A percentile compares a stretch with the other conserved stretches of the same genome.
phyloP scores from a whole-genome alignment of 2,329 filamentous ascomycete species.

The Cyphellophora attinorum region DNA sequence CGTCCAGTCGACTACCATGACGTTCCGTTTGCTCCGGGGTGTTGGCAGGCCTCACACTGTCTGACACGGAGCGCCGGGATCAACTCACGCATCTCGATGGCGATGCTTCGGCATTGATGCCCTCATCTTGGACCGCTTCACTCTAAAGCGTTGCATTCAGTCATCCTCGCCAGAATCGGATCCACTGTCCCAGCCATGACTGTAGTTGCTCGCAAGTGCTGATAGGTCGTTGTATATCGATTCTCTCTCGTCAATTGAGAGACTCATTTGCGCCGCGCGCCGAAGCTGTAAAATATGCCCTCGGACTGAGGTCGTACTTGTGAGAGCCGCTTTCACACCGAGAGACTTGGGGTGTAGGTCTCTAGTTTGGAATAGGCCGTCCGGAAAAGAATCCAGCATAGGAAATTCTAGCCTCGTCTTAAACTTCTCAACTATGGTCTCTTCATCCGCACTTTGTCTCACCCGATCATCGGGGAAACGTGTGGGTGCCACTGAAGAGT shows the following conservation, averaged over 20 bases:
- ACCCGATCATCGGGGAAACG: conserved; percentile 12
- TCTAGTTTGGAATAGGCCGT: conserved; percentile 51
- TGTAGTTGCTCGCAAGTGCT: conserved; percentile 77
- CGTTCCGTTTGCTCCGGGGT: background rate
- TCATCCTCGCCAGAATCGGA: conserved; percentile 34
- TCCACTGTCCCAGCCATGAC: conserved; percentile 27
- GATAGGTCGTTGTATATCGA: conserved; percentile 69
- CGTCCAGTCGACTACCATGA: no score
- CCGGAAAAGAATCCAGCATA: conserved; percentile 72
- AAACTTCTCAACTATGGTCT: conserved; percentile 15
- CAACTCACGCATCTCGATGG: background rate
- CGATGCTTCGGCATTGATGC: background rate
- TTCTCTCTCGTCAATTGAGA: conserved; percentile 73
- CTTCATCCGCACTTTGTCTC: conserved; percentile 12
- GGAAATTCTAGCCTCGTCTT: conserved; percentile 46
- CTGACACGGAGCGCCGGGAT: background rate
- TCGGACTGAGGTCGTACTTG: conserved; percentile 66
- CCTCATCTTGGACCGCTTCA: no score
- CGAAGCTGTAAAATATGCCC: conserved; percentile 58
- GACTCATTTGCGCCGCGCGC: conserved; percentile 49
- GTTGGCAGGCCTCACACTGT: background rate
- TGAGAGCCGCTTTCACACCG: conserved; percentile 24
- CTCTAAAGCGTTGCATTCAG: no score
- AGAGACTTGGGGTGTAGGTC: conserved; percentile 35
- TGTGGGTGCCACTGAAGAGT: conserved; percentile 4